phyloP scores from a whole-genome alignment of 495 filamentous ascomycete species.

The Penicillium goetzii region DNA sequence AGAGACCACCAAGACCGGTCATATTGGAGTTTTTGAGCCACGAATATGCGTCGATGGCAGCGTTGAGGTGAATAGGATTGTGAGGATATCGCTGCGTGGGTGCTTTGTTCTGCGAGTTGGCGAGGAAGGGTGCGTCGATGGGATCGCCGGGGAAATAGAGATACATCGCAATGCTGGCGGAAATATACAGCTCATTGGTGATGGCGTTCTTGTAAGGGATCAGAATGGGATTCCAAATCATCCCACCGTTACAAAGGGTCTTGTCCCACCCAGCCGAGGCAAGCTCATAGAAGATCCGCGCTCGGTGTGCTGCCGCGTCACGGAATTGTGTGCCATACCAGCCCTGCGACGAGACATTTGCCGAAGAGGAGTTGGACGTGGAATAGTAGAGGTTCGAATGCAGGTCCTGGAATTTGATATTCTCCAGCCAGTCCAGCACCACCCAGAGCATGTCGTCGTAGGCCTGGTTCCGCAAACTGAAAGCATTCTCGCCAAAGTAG shows the following conservation, averaged over 20 bases:
- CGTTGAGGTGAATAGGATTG: constrained; percentile 66
- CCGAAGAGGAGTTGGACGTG: constrained; percentile 20
- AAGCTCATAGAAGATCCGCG: constrained; percentile 87
- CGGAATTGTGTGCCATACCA: constrained; percentile 82
- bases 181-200: constrained; percentile 89
- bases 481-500: constrained; percentile 86
- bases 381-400: constrained; percentile 66
- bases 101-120: constrained; percentile 18
- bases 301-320: constrained; percentile 81
- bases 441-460: constrained; percentile 99
- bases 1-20: constrained; percentile 78
- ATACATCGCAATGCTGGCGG: constrained; percentile 88
- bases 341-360: constrained; percentile 15
- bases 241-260: constrained; percentile 81
- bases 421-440: constrained; percentile 88
- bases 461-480: constrained; percentile 75
- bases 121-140: constrained; percentile 68
- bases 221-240: constrained; percentile 87
- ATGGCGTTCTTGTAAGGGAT: constrained; percentile 95
- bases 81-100: constrained; percentile 46
- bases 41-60: constrained; percentile 75
- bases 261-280: constrained; percentile 81
- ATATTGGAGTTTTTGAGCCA: constrained; percentile 83
- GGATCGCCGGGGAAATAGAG: constrained; percentile 82
- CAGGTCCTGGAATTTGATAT: constrained; percentile 70